These are phyloP conservation scores for Yamadazyma conglobata DNA, from an alignment of 1,139 yeast species.

Conservation along the genomic window DNA sequence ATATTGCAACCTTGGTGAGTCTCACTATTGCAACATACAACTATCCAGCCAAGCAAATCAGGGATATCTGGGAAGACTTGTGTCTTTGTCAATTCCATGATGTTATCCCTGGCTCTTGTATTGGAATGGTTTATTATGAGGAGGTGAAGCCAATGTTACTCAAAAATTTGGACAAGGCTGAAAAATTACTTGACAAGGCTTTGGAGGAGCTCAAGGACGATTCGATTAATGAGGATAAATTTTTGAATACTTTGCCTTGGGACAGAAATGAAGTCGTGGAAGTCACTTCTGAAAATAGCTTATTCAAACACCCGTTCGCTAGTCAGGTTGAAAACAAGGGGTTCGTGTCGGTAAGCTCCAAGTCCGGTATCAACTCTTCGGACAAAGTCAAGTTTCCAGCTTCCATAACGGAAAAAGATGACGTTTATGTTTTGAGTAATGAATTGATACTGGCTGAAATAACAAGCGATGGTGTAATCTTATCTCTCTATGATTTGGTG, in stretches of 20 bases:
- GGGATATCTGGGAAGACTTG: slow-evolving; percentile 80
- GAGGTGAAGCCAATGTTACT: slow-evolving; percentile 84
- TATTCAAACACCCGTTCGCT: slow-evolving; percentile 5
- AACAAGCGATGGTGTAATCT: slow-evolving; percentile 58
- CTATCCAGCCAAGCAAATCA: slow-evolving; percentile 70
- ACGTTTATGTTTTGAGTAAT: slow-evolving; percentile 52
- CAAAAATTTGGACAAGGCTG: slow-evolving; percentile 51
- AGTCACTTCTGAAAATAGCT: slow-evolving; percentile 16
- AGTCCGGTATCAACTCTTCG: slow-evolving; percentile 8
- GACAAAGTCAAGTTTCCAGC: slow-evolving; percentile 43
- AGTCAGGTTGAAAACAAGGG: slow-evolving; percentile 4
- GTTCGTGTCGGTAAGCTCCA: slow-evolving; percentile 11
- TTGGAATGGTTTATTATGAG: slow-evolving; percentile 87
- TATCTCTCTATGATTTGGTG: slow-evolving; percentile 60
- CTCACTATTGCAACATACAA: slow-evolving; percentile 47
- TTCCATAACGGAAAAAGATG: slow-evolving; percentile 38
- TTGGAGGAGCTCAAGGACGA: slow-evolving; percentile 23
- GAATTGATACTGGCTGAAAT: slow-evolving; percentile 57
- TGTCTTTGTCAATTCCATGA: slow-evolving; percentile 94
- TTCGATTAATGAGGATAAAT: slow-evolving; percentile 13
- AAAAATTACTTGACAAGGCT: slow-evolving; percentile 51
- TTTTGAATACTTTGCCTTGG: slow-evolving; percentile 69
- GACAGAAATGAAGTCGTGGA: slow-evolving; percentile 52
- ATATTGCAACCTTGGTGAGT: slow-evolving; percentile 74
- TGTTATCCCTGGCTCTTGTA: slow-evolving; percentile 94